Percentiles rank a stretch among this genome's conserved stretches.
Conservation (phyloP, 1,139 yeast genomes). For the Meyerozyma athensensis region DNA sequence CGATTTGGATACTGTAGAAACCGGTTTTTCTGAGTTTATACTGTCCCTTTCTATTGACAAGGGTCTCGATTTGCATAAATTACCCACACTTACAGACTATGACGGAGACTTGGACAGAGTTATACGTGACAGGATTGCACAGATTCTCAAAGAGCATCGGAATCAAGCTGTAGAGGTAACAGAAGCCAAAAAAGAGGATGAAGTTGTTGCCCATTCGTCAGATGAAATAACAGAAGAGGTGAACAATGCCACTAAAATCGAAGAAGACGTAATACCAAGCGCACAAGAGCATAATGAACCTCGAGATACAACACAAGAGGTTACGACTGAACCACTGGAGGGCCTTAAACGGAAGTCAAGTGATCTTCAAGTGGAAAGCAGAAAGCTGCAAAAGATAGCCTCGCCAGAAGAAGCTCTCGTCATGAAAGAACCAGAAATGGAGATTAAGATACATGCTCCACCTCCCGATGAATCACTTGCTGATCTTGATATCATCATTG, state of each 20-base stretch:
- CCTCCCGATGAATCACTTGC: conserved; percentile 6
- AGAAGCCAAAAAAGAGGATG: neutral
- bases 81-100: neutral
- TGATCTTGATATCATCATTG: conserved; percentile 34
- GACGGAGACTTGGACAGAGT: neutral
- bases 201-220: neutral
- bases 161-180: too few species aligned
- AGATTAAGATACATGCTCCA: conserved; percentile 11
- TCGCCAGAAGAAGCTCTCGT: neutral
- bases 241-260: neutral
- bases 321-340: neutral
- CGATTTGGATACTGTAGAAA: neutral
- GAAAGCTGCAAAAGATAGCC: neutral
- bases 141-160: neutral
- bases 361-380: neutral
- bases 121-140: neutral
- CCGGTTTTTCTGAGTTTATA: neutral
- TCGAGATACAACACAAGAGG: neutral
- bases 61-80: neutral
- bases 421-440: conserved; percentile 8
- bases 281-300: too few species aligned
- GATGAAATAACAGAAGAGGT: neutral
- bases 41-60: neutral
- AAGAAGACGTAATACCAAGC: too few species aligned
- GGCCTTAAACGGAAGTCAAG: neutral